Conservation (phyloP, 371 early-diverging fungal species). For the Mucor piriformis region DNA sequence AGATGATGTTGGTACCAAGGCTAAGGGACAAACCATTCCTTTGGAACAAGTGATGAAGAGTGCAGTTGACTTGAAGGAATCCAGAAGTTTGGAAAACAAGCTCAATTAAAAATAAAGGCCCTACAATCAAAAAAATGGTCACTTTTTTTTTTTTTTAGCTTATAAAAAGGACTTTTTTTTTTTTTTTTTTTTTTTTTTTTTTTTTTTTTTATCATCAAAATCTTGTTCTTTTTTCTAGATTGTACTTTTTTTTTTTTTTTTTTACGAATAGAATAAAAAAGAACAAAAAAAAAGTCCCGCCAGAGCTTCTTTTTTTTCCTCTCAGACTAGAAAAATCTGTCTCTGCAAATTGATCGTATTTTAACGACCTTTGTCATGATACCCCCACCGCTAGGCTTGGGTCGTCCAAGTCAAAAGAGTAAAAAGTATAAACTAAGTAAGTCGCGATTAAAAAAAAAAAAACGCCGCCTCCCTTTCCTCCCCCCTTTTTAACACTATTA, state of each 20-base stretch:
- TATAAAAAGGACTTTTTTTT: neutral
- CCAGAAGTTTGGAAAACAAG: conserved; percentile 58
- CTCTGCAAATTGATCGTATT: too few relatives aligned
- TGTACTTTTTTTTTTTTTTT: conserved; percentile 7
- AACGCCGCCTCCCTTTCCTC: too few relatives aligned
- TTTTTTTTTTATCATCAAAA: neutral
- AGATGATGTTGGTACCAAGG: conserved; percentile 83
- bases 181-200: conserved; percentile 16
- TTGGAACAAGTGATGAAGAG: conserved; percentile 67
- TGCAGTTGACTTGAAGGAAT: conserved; percentile 63
- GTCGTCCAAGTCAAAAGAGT: conserved; percentile 31
- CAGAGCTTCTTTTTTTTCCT: neutral
- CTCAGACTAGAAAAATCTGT: too few relatives aligned
- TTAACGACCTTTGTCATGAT: conserved; percentile 10
- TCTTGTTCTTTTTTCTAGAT: conserved; percentile 1
- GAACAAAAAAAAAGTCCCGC: too few relatives aligned
- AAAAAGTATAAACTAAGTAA: conserved; percentile 34
- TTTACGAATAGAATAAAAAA: neutral
- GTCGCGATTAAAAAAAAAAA: neutral
- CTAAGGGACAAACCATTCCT: conserved; percentile 77
- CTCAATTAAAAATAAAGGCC: conserved; percentile 33
- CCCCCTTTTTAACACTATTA: conserved; percentile 3
- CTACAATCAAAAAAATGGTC: neutral
- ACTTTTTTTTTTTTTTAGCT: conserved; percentile 14
- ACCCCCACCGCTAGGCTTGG: conserved; percentile 34